Evolutionary conservation across 1,284 basidiomycete genomes (phyloP).

Genomic region (Rhodotorula sp.): DNA sequence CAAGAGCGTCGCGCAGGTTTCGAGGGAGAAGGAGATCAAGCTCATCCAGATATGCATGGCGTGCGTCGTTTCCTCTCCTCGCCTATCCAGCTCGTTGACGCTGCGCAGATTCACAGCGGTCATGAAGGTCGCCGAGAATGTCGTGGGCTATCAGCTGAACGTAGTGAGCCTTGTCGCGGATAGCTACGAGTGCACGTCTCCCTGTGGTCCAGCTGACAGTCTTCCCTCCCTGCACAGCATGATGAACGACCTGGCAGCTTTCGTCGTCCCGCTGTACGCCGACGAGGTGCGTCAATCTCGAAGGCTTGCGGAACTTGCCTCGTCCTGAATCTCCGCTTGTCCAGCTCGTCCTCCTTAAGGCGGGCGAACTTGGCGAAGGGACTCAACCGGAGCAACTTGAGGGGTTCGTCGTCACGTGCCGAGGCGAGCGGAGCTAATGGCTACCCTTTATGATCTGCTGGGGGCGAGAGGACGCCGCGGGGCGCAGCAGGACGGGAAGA

Average conservation of each 20-base stretch:
- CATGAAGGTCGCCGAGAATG: slow-evolving; percentile 19
- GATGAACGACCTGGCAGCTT: slow-evolving; percentile 24
- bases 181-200: slow-evolving; percentile 5
- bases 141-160: slow-evolving; percentile 22
- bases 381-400: too few relatives aligned
- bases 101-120: slow-evolving; percentile 5
- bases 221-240: not conserved
- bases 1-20: too few relatives aligned
- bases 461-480: too few relatives aligned
- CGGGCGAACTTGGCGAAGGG: too few relatives aligned
- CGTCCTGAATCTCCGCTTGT: not conserved
- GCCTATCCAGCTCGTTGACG: not conserved
- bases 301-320: not conserved
- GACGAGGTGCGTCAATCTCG: not conserved
- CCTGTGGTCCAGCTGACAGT: not conserved
- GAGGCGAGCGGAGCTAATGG: too few relatives aligned
- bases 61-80: not conserved
- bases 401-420: too few relatives aligned
- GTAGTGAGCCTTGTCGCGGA: slow-evolving; percentile 23
- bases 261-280: slow-evolving; percentile 26
- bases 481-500: too few relatives aligned
- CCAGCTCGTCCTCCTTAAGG: not conserved
- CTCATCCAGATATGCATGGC: slow-evolving; percentile 4
- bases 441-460: too few relatives aligned
- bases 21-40: not conserved